Evolutionary conservation across 441 rosid species (phyloP), one percentile per base, ranked within the genome.

Genomic region (Euphorbia celastroides): DNA sequence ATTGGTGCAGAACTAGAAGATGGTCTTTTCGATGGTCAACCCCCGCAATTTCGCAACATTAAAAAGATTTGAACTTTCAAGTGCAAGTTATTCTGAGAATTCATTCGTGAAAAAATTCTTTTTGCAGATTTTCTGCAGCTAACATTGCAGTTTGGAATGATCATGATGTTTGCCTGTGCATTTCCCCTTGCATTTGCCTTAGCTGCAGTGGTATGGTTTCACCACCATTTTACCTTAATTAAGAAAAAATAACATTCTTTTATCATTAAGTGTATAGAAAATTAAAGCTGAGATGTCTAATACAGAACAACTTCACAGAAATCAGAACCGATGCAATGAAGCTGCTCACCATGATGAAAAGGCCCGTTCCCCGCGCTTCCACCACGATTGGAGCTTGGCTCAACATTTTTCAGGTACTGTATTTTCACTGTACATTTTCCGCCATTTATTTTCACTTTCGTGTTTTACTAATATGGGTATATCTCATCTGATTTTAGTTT

Each of bases 101-200:
- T 57, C 12, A 19, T 22, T 36, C 28, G 17, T 46, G 62, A 57
- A 48, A 38, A 51, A 58, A 62, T 73, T 20, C 26, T 2, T n/a
- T 62, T 20, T 77, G 75, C 81, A 87, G 96, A 92, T 75, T 87
- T 79, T 64, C 87, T 93, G 64, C 95, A 83, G 88, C 70, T 93
- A 69, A 84, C 92, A 17, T 81, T 93, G 79, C 97, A 93, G 70
- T 91, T 93, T 62, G 99, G 99, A 76, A 90, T 86, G 96, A 80
- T 91, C 79, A 89, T 90, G 99, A 93, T 93, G 99, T 90, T 91
- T 70, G 99, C 97, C 64, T 89, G 97, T 68, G 99, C 96, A 58
- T 90, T 86, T 69, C 97, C 98, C 68, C 89, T 87, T 36, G 93
- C 92, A 67, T 93, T 93, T 76, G 81, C 83, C 66, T 84, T 91